Percentiles rank a stretch among this genome's conserved stretches.
Conservation (phyloP, 371 early-diverging fungal species). For the Mortierella sp. region DNA sequence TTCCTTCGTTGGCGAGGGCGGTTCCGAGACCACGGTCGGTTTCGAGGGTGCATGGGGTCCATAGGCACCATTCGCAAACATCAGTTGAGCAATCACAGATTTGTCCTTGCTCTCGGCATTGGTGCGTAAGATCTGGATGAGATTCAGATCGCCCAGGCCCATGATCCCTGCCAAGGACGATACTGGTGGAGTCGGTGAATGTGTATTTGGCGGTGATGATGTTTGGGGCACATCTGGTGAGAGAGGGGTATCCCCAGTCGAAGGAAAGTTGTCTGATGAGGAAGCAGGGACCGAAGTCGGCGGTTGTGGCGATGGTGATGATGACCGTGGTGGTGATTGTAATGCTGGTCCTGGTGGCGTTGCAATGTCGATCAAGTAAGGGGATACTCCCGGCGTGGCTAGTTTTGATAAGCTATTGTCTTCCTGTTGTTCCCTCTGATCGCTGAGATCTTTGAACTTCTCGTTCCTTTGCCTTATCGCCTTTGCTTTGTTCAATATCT, state of each 20-base stretch:
- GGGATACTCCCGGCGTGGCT: conserved; percentile 4
- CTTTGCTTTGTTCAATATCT: conserved; percentile 9
- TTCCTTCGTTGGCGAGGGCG: not conserved
- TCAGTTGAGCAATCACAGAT: conserved; percentile 42
- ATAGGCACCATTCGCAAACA: conserved; percentile 18
- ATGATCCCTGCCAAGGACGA: conserved; percentile 31
- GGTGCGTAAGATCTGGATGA: conserved; percentile 21
- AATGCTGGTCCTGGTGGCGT: no score
- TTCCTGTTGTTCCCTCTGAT: not conserved
- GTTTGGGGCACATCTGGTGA: not conserved
- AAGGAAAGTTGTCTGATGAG: not conserved
- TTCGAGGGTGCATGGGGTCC: not conserved
- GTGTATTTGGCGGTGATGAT: not conserved
- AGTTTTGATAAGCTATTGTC: conserved; percentile 1
- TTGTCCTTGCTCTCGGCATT: conserved; percentile 9
- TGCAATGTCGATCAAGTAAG: conserved; percentile 5
- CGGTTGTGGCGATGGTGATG: not conserved
- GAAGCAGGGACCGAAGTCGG: not conserved
- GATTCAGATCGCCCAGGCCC: conserved; percentile 21
- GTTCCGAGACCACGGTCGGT: not conserved
- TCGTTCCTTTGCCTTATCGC: not conserved
- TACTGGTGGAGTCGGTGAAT: not conserved
- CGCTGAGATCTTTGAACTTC: no score
- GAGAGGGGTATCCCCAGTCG: not conserved
- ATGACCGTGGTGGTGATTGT: no score